A percentile compares a stretch with the other conserved stretches of the same genome.
Evolutionary conservation across 306 rosid genomes (phyloP).

Genomic region (Canavalia ensiformis): DNA sequence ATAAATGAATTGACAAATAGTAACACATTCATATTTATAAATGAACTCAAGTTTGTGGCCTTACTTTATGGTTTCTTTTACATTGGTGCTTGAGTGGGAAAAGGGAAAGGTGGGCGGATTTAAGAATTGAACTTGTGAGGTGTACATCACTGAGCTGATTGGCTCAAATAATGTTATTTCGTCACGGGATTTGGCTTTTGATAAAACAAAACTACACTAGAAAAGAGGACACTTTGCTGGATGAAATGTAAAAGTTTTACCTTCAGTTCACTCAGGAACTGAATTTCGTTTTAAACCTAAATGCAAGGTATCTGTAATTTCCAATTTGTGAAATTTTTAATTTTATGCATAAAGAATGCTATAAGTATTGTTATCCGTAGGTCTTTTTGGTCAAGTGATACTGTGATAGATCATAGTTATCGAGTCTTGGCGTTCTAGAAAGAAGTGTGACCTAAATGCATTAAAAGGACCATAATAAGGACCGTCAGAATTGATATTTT

Average conservation of each 20-base stretch:
- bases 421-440: background rate
- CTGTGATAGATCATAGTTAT: background rate
- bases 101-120: background rate
- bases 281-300: background rate
- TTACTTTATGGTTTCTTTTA: too few relatives aligned
- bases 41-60: background rate
- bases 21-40: background rate
- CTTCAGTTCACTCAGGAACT: background rate
- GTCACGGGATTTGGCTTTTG: background rate
- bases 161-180: conserved; percentile 6
- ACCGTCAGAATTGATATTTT: conserved; percentile 7
- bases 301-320: background rate
- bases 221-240: background rate
- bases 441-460: background rate
- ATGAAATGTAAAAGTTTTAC: background rate
- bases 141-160: background rate
- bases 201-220: background rate
- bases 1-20: background rate
- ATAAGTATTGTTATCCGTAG: background rate
- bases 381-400: background rate
- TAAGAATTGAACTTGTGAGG: background rate
- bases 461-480: conserved; percentile 4
- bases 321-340: background rate
- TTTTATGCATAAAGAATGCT: background rate
- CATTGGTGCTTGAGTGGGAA: background rate